A percentile compares a stretch with the other conserved stretches of the same genome.
phyloP scores from a whole-genome alignment of 257 asterid genomes.

The Petunia secreta region DNA sequence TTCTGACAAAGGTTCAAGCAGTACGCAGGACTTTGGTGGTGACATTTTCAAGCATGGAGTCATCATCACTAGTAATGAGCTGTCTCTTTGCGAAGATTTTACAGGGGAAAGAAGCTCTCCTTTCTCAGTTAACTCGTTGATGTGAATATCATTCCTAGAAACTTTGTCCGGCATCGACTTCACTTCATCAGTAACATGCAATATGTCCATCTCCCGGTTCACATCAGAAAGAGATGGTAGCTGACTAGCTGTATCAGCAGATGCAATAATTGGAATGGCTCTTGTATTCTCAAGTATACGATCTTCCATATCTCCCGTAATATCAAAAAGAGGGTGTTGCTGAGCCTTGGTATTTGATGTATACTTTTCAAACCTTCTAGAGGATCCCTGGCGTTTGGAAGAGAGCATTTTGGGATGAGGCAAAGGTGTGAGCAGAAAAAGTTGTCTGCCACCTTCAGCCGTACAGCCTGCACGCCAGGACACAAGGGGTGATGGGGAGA shows the following conservation, averaged over 20 bases:
- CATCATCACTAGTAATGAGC: slow-evolving; percentile 52
- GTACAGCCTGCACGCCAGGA: slow-evolving; percentile 85
- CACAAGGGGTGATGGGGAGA: slow-evolving; percentile 95
- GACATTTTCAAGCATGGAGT: slow-evolving; percentile 83
- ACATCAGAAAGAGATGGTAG: slow-evolving; percentile 30
- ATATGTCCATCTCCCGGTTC: slow-evolving; percentile 21
- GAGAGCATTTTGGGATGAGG: slow-evolving; percentile 53
- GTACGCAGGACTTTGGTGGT: slow-evolving; percentile 82
- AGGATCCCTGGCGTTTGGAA: slow-evolving; percentile 38
- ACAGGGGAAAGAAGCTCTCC: slow-evolving; percentile 48
- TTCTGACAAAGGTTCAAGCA: slow-evolving; percentile 79
- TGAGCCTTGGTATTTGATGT: slow-evolving; percentile 32
- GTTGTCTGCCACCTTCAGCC: slow-evolving; percentile 67
- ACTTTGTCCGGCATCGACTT: slow-evolving; percentile 39
- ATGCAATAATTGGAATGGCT: not conserved
- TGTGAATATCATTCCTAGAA: slow-evolving; percentile 31
- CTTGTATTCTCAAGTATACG: slow-evolving; percentile 33
- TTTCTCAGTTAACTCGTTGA: slow-evolving; percentile 35
- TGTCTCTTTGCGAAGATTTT: slow-evolving; percentile 36
- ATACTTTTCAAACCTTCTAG: slow-evolving; percentile 36
- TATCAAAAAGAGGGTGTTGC: slow-evolving; percentile 31
- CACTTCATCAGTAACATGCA: slow-evolving; percentile 13
- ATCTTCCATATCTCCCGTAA: slow-evolving; percentile 28
- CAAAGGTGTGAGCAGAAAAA: slow-evolving; percentile 89
- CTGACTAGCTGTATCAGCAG: slow-evolving; percentile 27